A percentile compares a stretch with the other conserved stretches of the same genome.
These are phyloP conservation scores for Capillidium rhysosporum DNA, from an alignment of 371 early-diverging fungal genomes.

Conservation along the genomic window DNA sequence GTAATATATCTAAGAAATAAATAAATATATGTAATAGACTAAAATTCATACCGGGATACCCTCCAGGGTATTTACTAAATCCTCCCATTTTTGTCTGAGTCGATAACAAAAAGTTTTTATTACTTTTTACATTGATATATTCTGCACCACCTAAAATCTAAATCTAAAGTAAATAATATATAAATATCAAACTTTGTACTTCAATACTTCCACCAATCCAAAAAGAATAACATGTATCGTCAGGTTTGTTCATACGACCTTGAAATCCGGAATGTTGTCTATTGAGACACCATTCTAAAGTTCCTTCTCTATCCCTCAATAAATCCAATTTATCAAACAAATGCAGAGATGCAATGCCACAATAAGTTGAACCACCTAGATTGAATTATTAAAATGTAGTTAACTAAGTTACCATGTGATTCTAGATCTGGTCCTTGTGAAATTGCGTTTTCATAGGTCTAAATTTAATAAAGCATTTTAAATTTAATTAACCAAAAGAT, in stretches of 20 bases:
- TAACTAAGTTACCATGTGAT: constrained; percentile 46
- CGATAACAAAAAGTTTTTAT: background rate
- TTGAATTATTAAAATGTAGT: background rate
- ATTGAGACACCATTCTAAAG: constrained; percentile 58
- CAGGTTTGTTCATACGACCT: constrained; percentile 74
- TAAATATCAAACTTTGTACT: constrained; percentile 14
- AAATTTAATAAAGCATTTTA: background rate
- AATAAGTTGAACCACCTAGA: constrained; percentile 70
- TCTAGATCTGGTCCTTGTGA: constrained; percentile 61
- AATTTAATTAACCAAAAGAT: constrained; percentile 2
- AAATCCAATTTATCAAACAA: constrained; percentile 43
- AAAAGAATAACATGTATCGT: constrained; percentile 95
- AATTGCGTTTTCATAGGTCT: constrained; percentile 65
- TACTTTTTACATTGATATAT: background rate
- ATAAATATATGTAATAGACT: background rate
- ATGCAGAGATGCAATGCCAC: constrained; percentile 70
- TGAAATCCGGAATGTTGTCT: constrained; percentile 75
- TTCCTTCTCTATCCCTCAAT: constrained; percentile 27
- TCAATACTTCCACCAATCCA: constrained; percentile 84
- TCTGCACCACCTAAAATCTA: constrained; percentile 3
- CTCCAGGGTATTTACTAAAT: constrained; percentile 7
- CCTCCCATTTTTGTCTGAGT: constrained; percentile 6
- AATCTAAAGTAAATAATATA: background rate
- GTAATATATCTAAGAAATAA: constrained; percentile 3
- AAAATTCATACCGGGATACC: constrained; percentile 1